Evolutionary conservation across 441 rosid genomes (phyloP), one percentile per base, ranked within the genome.

Genomic region (Erysimum cheiri): DNA sequence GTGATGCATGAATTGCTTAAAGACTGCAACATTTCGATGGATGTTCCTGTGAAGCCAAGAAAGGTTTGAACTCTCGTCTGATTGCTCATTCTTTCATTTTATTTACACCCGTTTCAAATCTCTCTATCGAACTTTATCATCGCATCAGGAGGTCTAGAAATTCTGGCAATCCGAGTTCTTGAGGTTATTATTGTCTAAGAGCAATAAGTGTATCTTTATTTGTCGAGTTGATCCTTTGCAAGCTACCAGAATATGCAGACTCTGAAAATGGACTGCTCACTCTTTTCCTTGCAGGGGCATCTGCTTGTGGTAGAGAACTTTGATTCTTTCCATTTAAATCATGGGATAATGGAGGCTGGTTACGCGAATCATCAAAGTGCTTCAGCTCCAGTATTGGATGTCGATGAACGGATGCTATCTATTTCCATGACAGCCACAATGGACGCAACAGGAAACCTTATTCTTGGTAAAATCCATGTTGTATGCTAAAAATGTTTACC

Each of bases 391-490:
- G 86, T 64, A 50, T 49, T 32, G 31, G 80, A 43, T 77, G 83
- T 78, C 24, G 79, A 84, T 46, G 82, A 71, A 53, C 73, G 83
- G 63, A 57, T 52, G 72, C 75, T 89, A 46, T 91, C 93, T 70
- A 72, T 93, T 68, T 89, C 96, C 57, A 93, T 89, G 98, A 81
- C 92, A 33, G 97, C 95, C 54, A 91, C 96, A 12, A 85, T 79
- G 80, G 96, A 93, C 54, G 22, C 75, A 8, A 41, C 49, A 28
- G 96, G 93, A 78, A 89, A 85, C 80, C 92, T 93, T 65, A 78
- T 89, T 77, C 93, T 93, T 22, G 96, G 98, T 91, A 6, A 36
- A 28, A 28, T 35, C 54, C 14, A 43, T 43, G 10, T 9, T 48
- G 29, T 9, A 8, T 9, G 53, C 6, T 48, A 22, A 10, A 44